A percentile compares a stretch with the other conserved stretches of the same genome.
Conservation (phyloP, 805 yeast genomes). For the Cyberlindnera subsufficiens region DNA sequence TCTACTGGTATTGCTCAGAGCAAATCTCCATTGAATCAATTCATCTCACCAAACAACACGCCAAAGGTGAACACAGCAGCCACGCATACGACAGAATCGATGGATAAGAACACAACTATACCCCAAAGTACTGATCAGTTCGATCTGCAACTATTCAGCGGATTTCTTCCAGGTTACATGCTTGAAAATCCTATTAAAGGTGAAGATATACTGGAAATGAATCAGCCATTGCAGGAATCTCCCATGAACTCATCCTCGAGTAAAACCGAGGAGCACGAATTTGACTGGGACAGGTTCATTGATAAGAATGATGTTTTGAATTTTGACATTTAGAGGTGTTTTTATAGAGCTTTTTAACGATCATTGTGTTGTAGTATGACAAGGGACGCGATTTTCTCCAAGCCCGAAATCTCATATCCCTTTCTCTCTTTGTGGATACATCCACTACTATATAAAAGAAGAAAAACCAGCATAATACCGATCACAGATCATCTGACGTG, state of each 20-base stretch:
- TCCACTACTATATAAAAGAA: too few relatives aligned
- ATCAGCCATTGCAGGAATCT: background rate
- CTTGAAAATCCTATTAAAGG: slow-evolving; percentile 21
- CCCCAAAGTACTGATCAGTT: slow-evolving; percentile 45
- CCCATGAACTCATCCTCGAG: background rate
- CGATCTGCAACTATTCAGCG: slow-evolving; percentile 78
- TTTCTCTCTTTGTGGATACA: too few relatives aligned
- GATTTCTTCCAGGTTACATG: slow-evolving; percentile 79
- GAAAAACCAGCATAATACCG: too few relatives aligned
- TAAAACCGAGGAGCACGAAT: slow-evolving; percentile 9
- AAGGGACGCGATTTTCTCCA: too few relatives aligned
- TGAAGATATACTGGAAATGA: background rate
- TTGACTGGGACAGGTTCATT: slow-evolving; percentile 25
- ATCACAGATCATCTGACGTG: too few relatives aligned
- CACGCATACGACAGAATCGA: slow-evolving; percentile 7
- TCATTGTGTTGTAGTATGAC: too few relatives aligned
- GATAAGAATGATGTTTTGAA: slow-evolving; percentile 17
- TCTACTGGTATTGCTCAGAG: background rate
- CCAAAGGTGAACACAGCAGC: slow-evolving; percentile 11
- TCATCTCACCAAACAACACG: slow-evolving; percentile 11
- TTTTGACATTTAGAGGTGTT: slow-evolving; percentile 4
- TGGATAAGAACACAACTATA: slow-evolving; percentile 3
- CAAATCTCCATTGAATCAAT: slow-evolving; percentile 8
- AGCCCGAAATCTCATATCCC: too few relatives aligned
- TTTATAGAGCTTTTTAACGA: background rate